phyloP scores from a whole-genome alignment of 352 stramenopile species.

The Phytophthora agathidicida region DNA sequence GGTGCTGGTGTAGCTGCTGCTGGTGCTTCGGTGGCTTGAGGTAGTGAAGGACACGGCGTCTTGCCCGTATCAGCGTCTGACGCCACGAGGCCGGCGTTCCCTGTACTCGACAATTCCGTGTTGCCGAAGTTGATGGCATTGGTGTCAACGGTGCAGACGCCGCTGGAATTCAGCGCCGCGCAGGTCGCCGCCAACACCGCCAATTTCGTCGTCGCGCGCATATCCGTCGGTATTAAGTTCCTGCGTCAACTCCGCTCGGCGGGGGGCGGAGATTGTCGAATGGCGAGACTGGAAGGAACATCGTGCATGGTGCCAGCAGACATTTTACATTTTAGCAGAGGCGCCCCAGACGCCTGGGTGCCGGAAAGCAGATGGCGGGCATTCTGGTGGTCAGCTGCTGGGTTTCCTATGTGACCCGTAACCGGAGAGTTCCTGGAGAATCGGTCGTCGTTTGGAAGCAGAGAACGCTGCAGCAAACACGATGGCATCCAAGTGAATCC shows the following conservation, averaged over 20 bases:
- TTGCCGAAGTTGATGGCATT: conserved; percentile 32
- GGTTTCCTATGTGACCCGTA: conserved; percentile 8
- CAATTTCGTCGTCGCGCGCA: conserved; percentile 30
- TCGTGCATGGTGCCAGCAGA: neutral
- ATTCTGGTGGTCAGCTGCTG: conserved; percentile 21
- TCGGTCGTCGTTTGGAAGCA: too few relatives aligned
- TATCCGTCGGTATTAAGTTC: conserved; percentile 4
- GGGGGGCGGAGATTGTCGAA: conserved; percentile 15
- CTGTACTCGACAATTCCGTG: conserved; percentile 20
- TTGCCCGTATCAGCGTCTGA: conserved; percentile 27
- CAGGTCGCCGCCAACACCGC: conserved; percentile 19
- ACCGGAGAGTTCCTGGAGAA: too few relatives aligned
- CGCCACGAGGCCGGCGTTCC: conserved; percentile 25
- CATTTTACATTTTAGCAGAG: conserved; percentile 13
- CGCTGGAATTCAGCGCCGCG: conserved; percentile 14
- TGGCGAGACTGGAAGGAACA: neutral
- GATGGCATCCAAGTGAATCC: too few relatives aligned
- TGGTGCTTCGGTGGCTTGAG: conserved; percentile 17
- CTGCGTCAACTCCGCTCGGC: conserved; percentile 9
- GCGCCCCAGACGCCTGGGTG: conserved; percentile 12
- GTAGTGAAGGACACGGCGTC: conserved; percentile 34
- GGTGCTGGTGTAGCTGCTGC: conserved; percentile 6
- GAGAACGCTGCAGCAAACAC: too few relatives aligned
- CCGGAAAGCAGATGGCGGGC: conserved; percentile 26
- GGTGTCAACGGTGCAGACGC: conserved; percentile 13